Percentiles rank a stretch among this genome's conserved stretches.
Conservation (phyloP, 768 basidiomycete genomes). For the Mycena chlorophos region DNA sequence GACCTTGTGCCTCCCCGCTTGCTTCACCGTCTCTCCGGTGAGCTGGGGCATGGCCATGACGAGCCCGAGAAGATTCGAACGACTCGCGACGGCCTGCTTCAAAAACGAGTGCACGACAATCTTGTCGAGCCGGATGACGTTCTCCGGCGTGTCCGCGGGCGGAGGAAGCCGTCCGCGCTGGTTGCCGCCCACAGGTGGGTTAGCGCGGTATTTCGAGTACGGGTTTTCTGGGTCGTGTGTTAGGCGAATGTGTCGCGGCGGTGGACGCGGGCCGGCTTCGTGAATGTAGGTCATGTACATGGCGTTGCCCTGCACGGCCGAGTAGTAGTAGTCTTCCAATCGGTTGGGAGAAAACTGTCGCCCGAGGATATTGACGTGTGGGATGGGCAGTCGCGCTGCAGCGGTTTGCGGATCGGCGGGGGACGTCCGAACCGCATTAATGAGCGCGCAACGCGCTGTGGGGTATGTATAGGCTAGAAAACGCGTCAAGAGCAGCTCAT, state of each 20-base stretch:
- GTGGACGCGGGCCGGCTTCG: slow-evolving; percentile 52
- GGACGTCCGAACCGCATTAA: slow-evolving; percentile 54
- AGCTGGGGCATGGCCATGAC: slow-evolving; percentile 87
- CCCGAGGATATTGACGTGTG: slow-evolving; percentile 63
- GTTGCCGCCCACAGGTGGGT: slow-evolving; percentile 73
- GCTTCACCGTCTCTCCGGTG: slow-evolving; percentile 76
- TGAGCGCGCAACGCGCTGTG: slow-evolving; percentile 26
- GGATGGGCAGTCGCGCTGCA: slow-evolving; percentile 66
- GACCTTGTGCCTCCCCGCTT: slow-evolving; percentile 67
- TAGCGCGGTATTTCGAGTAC: slow-evolving; percentile 76
- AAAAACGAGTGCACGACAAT: slow-evolving; percentile 86
- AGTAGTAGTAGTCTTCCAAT: slow-evolving; percentile 80
- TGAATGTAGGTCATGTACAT: slow-evolving; percentile 96
- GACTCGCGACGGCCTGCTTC: slow-evolving; percentile 74
- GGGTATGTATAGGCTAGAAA: slow-evolving; percentile 5
- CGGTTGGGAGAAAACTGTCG: slow-evolving; percentile 74
- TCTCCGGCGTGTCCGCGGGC: slow-evolving; percentile 64
- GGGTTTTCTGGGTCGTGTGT: slow-evolving; percentile 78
- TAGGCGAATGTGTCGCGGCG: slow-evolving; percentile 59
- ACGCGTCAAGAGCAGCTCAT: too few relatives aligned
- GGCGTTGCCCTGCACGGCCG: slow-evolving; percentile 79
- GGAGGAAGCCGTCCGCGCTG: slow-evolving; percentile 67
- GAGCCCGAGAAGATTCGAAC: slow-evolving; percentile 74
- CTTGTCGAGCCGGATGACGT: slow-evolving; percentile 74
- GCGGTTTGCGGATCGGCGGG: slow-evolving; percentile 44